These are phyloP conservation scores for Acanthamoeba sp. DNA, from an alignment of 208 protist species.

Conservation along the genomic window DNA sequence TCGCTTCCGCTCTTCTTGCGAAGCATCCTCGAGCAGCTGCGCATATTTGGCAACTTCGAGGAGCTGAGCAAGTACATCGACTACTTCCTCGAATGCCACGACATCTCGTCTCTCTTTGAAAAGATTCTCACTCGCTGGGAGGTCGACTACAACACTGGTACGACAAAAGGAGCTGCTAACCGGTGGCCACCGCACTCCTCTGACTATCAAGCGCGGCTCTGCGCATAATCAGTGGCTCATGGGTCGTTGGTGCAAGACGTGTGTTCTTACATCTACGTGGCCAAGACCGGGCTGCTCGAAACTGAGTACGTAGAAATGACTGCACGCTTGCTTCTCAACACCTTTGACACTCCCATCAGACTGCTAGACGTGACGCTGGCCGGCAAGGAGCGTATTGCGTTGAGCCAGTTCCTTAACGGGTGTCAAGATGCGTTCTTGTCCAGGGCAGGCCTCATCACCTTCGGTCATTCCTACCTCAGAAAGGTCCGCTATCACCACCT, in stretches of 20 bases:
- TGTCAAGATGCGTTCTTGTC: constrained; percentile 35
- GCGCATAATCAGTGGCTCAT: neutral
- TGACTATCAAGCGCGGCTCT: too few relatives aligned
- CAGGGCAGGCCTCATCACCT: constrained; percentile 2
- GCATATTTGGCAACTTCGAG: constrained; percentile 68
- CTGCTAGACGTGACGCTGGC: constrained; percentile 21
- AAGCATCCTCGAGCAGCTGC: constrained; percentile 67
- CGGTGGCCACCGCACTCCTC: neutral
- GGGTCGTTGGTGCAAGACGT: constrained; percentile 34
- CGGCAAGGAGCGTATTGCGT: constrained; percentile 10
- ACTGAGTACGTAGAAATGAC: neutral
- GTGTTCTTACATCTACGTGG: constrained; percentile 3
- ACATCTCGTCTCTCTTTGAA: constrained; percentile 66
- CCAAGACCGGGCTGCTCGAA: constrained; percentile 27
- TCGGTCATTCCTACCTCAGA: constrained; percentile 42
- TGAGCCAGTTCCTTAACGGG: constrained; percentile 35
- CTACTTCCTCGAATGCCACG: constrained; percentile 16
- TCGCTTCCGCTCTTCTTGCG: constrained; percentile 55
- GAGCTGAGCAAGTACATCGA: constrained; percentile 69
- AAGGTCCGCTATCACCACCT: neutral
- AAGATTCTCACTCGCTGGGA: constrained; percentile 51
- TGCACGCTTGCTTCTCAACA: neutral
- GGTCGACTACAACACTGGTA: constrained; percentile 29
- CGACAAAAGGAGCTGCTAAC: neutral
- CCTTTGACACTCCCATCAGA: neutral